A percentile compares a stretch with the other conserved stretches of the same genome.
These are phyloP conservation scores for Chrysochromulina parva DNA, from an alignment of 78 protist genomes.

Conservation along the genomic window DNA sequence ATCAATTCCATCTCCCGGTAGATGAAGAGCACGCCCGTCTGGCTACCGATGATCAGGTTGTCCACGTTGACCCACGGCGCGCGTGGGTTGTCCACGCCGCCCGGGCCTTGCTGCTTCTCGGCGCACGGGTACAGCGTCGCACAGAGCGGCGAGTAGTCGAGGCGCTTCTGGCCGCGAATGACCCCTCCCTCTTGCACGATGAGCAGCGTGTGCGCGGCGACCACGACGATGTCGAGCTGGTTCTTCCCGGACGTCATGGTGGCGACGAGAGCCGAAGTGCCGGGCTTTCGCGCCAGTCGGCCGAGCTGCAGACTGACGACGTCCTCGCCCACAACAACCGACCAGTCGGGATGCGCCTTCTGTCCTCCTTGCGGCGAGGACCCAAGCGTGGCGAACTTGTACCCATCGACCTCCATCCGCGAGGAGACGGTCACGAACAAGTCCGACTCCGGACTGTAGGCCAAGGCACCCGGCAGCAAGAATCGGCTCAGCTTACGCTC, in stretches of 20 bases:
- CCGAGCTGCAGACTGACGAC: neutral
- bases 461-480: conserved; percentile 68
- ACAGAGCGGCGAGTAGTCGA: conserved; percentile 21
- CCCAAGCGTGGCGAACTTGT: conserved; percentile 12
- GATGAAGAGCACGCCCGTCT: neutral
- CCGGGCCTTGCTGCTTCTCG: neutral
- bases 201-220: conserved; percentile 37
- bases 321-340: conserved; percentile 51
- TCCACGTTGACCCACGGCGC: too few relatives aligned
- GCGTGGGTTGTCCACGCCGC: neutral
- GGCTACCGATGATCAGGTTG: conserved; percentile 17
- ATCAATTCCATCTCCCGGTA: neutral
- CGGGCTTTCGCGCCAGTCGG: too few relatives aligned
- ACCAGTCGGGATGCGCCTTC: conserved; percentile 40
- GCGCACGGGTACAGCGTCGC: neutral
- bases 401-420: conserved; percentile 39
- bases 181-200: conserved; percentile 35
- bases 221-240: conserved; percentile 41
- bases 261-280: too few relatives aligned
- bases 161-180: conserved; percentile 37
- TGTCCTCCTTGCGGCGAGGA: neutral
- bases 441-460: conserved; percentile 40
- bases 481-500: conserved; percentile 41
- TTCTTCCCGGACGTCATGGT: too few relatives aligned
- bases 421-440: conserved; percentile 25